Evolutionary conservation across 1,284 basidiomycete genomes (phyloP).

Genomic region (Vanrija sp.): DNA sequence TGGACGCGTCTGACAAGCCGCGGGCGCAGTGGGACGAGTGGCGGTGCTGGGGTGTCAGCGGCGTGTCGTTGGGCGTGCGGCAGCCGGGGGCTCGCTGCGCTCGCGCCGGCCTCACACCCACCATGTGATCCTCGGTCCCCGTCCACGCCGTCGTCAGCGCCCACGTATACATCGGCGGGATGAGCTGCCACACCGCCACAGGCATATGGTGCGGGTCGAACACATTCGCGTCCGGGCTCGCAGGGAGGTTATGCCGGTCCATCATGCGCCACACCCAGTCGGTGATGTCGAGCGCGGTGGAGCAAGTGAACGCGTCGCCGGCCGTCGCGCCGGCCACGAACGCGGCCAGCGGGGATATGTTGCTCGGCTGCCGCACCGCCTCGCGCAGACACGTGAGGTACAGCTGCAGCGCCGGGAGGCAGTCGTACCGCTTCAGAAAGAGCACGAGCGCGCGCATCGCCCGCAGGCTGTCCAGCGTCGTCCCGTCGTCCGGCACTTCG

Average conservation of each 20-base stretch:
- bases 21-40: neutral
- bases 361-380: conserved; percentile 5
- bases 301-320: conserved; percentile 15
- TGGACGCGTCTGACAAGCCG: neutral
- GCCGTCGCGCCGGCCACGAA: conserved; percentile 15
- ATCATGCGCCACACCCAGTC: conserved; percentile 20
- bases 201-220: conserved; percentile 22
- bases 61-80: neutral
- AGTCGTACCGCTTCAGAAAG: conserved; percentile 12
- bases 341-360: conserved; percentile 5
- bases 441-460: conserved; percentile 3
- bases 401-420: conserved; percentile 3
- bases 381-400: conserved; percentile 8
- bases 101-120: neutral
- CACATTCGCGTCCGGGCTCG: conserved; percentile 8
- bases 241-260: conserved; percentile 5
- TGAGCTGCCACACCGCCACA: conserved; percentile 15
- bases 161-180: conserved; percentile 20
- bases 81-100: neutral
- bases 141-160: conserved; percentile 17
- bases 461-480: conserved; percentile 9
- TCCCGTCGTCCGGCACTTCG: conserved; percentile 13
- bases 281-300: conserved; percentile 7
- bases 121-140: conserved; percentile 1
- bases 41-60: neutral